Evolutionary conservation across 345 rosid genomes (phyloP), one percentile per base, ranked within the genome.

Genomic region (Excoecaria agallocha): DNA sequence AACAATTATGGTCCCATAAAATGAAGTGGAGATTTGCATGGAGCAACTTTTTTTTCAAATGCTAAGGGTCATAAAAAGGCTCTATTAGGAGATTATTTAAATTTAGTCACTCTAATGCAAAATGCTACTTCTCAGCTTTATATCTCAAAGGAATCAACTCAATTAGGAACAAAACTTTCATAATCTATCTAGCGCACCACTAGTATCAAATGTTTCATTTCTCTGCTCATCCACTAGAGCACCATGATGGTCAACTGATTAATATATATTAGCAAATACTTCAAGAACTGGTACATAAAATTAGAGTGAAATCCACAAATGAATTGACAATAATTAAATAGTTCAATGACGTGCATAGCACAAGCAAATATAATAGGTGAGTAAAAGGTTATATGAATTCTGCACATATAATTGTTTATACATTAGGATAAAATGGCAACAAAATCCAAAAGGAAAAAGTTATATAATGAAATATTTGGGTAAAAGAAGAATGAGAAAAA

Each of bases 121-220:
- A 35, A 49, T 24, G 46, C 68, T 61, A 25, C 60, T 60, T 55
- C 71, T 51, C 63, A 76, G n/a, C 6, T 13, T 13, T 80, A 66
- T 72, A 66, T 70, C 74, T 52, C 60, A 3, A 45, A 30, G 69
- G 90, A 87, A 84, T 62, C 65, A 74, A n/a, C 62, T 76, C 57
- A 50, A 66, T 57, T 72, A 74, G 72, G 77, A 72, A 78, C 71
- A 75, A 71, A 95, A 98, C 97, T 95, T 95, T 77, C 92, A 91
- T 81, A 95, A 78, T 82, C 82, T 90, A 85, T 95, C 98, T 83
- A 91, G 77, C 76, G 99, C 99, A 71, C 99, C 98, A 85, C 99
- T 95, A 38, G 96, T 79, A 85, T 95, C 99, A 81, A 95, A 95
- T 56, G 97, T 95, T 87, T 95, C 99, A 77, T 93, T 93, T 76